A percentile compares a stretch with the other conserved stretches of the same genome.
Evolutionary conservation across 305 asterid species (phyloP).

Genomic region (Coffea humblotiana): DNA sequence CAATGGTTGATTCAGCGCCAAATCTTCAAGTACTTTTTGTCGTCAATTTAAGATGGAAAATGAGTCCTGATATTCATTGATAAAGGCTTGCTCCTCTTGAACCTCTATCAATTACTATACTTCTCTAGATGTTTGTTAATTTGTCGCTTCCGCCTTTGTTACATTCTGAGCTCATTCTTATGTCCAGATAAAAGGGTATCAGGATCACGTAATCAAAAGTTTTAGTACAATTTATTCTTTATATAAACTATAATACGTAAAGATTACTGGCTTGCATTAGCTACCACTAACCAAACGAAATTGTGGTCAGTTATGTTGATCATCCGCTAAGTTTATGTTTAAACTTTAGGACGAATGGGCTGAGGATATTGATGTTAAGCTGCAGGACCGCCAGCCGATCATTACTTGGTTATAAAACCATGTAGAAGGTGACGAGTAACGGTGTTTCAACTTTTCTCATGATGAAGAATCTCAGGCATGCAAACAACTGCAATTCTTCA

Average conservation of each 20-base stretch:
- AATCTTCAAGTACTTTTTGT: background rate
- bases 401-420: too few relatives aligned
- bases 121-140: background rate
- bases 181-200: background rate
- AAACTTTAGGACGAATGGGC: background rate
- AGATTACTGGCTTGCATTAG: too few relatives aligned
- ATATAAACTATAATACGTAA: background rate
- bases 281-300: too few relatives aligned
- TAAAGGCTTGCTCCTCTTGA: background rate
- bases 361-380: background rate
- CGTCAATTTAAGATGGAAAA: background rate
- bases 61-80: background rate
- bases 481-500: background rate
- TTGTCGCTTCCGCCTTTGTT: background rate
- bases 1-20: background rate
- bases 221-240: background rate
- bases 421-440: too few relatives aligned
- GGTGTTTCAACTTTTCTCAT: background rate
- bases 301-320: background rate
- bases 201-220: background rate
- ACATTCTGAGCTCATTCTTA: background rate
- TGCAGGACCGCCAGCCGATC: too few relatives aligned
- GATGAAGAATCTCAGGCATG: background rate
- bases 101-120: too few relatives aligned
- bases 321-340: background rate